Evolutionary conservation across 1,284 basidiomycete genomes (phyloP).

Genomic region (Heterobasidion irregulare): DNA sequence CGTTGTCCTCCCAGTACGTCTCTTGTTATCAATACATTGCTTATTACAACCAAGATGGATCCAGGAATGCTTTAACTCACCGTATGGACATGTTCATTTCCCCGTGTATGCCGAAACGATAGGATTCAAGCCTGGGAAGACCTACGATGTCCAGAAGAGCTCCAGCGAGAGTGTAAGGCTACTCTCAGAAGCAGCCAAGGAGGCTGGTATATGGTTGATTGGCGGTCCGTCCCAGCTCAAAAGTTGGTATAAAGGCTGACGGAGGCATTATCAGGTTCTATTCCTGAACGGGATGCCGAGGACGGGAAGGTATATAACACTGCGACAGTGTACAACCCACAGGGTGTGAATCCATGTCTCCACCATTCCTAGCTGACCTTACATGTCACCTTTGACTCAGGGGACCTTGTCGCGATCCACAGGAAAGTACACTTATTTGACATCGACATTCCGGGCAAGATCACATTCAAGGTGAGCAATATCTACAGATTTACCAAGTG

Average conservation of each 20-base stretch:
- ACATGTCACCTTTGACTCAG: conserved; percentile 26
- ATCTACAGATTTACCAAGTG: conserved; percentile 8
- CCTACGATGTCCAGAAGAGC: conserved; percentile 51
- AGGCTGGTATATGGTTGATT: conserved; percentile 81
- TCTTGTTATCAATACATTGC: not conserved
- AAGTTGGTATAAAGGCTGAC: too few species aligned
- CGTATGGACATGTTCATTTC: conserved; percentile 86
- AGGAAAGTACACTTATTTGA: conserved; percentile 97
- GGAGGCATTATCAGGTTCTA: conserved; percentile 52
- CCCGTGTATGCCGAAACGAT: conserved; percentile 82
- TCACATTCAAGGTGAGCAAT: conserved; percentile 79
- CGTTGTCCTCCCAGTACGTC: conserved; percentile 79
- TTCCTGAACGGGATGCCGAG: conserved; percentile 70
- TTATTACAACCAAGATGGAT: not conserved
- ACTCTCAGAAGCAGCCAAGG: conserved; percentile 78
- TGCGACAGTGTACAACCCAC: conserved; percentile 82
- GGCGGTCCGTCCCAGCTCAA: conserved; percentile 53
- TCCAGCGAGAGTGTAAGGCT: conserved; percentile 76
- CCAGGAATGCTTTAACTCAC: conserved; percentile 97
- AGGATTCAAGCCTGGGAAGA: conserved; percentile 43
- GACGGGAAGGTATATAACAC: conserved; percentile 86
- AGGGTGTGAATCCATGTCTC: conserved; percentile 41
- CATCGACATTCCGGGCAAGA: conserved; percentile 95
- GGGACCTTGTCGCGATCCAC: conserved; percentile 81
- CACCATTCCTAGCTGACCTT: not conserved